Conservation (phyloP, 352 stramenopile species). For the Elongisporangium prolatum region DNA sequence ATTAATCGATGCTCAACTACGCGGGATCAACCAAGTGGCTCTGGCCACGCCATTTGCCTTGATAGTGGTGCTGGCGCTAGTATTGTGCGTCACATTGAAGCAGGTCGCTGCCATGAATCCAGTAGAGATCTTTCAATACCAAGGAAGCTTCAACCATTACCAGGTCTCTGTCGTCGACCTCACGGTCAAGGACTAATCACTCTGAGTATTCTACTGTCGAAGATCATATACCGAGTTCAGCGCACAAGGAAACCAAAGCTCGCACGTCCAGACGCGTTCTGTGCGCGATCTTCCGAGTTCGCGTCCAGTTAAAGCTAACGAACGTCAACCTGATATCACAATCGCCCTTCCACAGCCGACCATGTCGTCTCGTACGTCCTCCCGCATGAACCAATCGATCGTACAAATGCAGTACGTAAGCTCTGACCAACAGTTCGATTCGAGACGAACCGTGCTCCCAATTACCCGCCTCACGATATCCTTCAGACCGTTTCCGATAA, state of each 20-base stretch:
- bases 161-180: slow-evolving; percentile 13
- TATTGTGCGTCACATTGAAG: slow-evolving; percentile 16
- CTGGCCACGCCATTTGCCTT: slow-evolving; percentile 3
- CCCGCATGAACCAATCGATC: background rate
- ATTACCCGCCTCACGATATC: background rate
- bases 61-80: slow-evolving; percentile 10
- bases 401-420: slow-evolving; percentile 11
- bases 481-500: background rate
- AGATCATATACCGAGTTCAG: slow-evolving; percentile 21
- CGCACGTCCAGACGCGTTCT: slow-evolving; percentile 10
- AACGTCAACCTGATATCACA: background rate
- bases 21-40: slow-evolving; percentile 13
- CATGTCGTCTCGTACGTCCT: background rate
- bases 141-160: slow-evolving; percentile 10
- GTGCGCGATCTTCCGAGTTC: slow-evolving; percentile 15
- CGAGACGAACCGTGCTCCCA: slow-evolving; percentile 3
- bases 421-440: slow-evolving; percentile 6
- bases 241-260: slow-evolving; percentile 4
- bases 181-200: slow-evolving; percentile 21
- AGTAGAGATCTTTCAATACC: slow-evolving; percentile 13
- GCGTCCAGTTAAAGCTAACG: slow-evolving; percentile 4
- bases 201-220: slow-evolving; percentile 17
- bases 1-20: slow-evolving; percentile 25
- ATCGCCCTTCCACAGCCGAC: background rate
- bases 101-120: slow-evolving; percentile 11